These are phyloP conservation scores for Andrographis paniculata DNA, from an alignment of 305 asterid species.

Conservation along the genomic window DNA sequence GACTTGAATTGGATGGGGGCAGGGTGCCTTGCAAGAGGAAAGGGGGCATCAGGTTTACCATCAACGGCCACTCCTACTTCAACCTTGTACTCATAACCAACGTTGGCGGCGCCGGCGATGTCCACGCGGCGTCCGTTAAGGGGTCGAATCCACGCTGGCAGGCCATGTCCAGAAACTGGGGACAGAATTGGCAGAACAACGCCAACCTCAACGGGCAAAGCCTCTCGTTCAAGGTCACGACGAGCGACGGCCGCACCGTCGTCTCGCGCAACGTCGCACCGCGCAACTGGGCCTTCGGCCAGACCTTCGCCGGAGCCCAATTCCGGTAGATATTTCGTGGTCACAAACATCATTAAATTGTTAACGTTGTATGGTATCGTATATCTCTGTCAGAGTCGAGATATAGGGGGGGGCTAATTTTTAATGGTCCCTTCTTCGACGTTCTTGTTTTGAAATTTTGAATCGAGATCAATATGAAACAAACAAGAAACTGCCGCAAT, in stretches of 20 bases:
- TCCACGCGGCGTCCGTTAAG: constrained; percentile 23
- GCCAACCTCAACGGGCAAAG: constrained; percentile 25
- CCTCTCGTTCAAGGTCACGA: constrained; percentile 31
- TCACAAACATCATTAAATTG: too few relatives aligned
- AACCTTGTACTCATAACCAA: constrained; percentile 37
- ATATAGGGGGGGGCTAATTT: too few relatives aligned
- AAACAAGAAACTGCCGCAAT: too few relatives aligned
- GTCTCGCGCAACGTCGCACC: constrained; percentile 27
- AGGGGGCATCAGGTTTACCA: constrained; percentile 36
- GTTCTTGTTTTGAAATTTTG: too few relatives aligned
- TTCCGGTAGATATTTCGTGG: constrained; percentile 3
- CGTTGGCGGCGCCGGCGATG: constrained; percentile 38
- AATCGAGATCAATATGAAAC: too few relatives aligned
- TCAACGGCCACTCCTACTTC: constrained; percentile 40
- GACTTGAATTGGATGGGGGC: too few relatives aligned
- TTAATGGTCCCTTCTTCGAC: too few relatives aligned
- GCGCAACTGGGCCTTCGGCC: constrained; percentile 33
- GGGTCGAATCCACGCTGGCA: constrained; percentile 33
- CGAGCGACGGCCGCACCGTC: constrained; percentile 34
- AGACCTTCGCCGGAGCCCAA: constrained; percentile 34
- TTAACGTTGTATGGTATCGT: too few relatives aligned
- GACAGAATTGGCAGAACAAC: constrained; percentile 37
- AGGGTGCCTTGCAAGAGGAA: constrained; percentile 28
- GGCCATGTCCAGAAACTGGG: constrained; percentile 34
- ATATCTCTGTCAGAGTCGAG: too few relatives aligned